Base-by-base conservation (phyloP, 2,329 filamentous ascomycete species). In the Penicillium brevicompactum region DNA sequence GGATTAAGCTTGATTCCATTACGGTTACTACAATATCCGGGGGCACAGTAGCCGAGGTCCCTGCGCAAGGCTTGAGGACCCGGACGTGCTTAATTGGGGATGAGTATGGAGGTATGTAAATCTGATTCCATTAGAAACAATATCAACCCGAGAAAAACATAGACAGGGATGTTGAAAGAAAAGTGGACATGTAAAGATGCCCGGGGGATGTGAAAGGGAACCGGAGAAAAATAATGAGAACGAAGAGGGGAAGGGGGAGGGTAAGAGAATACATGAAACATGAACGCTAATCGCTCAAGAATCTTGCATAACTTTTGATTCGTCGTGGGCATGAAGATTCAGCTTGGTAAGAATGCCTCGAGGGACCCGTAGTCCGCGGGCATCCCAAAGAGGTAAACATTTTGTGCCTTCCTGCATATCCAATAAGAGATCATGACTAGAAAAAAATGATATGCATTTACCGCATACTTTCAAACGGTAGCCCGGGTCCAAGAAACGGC, bases 61-160 rank as follows among this genome's bases (percentile, higher is more conserved):
- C 44, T 55, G 44, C 37, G 9, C 42, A 40, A 52, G 48, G 52
- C 48, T 58, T 46, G 48, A 61, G 50, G 45, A 53, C 46, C 37
- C 53, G 42, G 42, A 32, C 10, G 22, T 6, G 5, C 14, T 49
- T 45, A n/a, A 34, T 27, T 34, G 10, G 37, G 10, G 9, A 5
- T 41, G 38, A 41, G 57, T 50, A 48, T 64, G 40, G 50, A 49
- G 57, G 55, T 49, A 60, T 54, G 57, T 53, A 55, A 58, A 54
- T 46, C 56, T 49, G 56, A 52, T 57, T 62, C 50, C 61, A 64
- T 63, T 64, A 58, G 49, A 63, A 51, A 63, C 50, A 63, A 65
- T 62, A 63, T 64, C 51, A 46, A 62, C 57, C 60, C 60, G 55
- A 51, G 47, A 59, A 61, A 60, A 44, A 61, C 51, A 54, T 59